Evolutionary conservation across 495 filamentous ascomycete genomes (phyloP).

Genomic region (Penicillium parvum): DNA sequence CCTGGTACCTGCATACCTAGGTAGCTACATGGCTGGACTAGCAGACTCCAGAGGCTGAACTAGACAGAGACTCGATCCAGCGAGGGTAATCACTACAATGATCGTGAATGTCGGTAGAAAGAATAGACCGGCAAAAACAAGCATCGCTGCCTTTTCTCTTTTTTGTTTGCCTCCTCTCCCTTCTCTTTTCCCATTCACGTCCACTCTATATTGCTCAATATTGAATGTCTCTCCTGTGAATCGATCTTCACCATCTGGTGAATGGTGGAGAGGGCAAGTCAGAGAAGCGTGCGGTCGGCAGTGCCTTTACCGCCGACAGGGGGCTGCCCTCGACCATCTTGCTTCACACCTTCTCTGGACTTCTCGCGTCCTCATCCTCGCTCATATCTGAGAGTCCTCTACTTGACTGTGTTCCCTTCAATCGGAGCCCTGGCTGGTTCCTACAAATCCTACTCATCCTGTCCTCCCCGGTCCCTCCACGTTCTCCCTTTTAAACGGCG

Average conservation of each 20-base stretch:
- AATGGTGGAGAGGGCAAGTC: not conserved
- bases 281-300: conserved; percentile 14
- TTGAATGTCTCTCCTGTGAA: not conserved
- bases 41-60: not conserved
- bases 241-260: not conserved
- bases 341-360: not conserved
- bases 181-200: no score
- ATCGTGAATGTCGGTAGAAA: no score
- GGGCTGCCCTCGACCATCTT: conserved; percentile 17
- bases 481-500: conserved; percentile 1
- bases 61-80: not conserved
- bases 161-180: no score
- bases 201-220: not conserved
- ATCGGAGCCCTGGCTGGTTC: conserved; percentile 26
- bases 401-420: conserved; percentile 3
- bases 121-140: not conserved
- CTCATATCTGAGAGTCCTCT: not conserved
- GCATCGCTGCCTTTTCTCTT: not conserved
- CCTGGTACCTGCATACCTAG: conserved; percentile 27
- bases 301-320: conserved; percentile 27
- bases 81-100: no score
- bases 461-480: not conserved
- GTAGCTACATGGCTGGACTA: not conserved
- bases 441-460: conserved; percentile 6
- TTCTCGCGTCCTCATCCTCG: conserved; percentile 7